Evolutionary conservation across 352 stramenopile species (phyloP), one percentile per base, ranked within the genome.

Genomic region (Aphanomyces invadans): DNA sequence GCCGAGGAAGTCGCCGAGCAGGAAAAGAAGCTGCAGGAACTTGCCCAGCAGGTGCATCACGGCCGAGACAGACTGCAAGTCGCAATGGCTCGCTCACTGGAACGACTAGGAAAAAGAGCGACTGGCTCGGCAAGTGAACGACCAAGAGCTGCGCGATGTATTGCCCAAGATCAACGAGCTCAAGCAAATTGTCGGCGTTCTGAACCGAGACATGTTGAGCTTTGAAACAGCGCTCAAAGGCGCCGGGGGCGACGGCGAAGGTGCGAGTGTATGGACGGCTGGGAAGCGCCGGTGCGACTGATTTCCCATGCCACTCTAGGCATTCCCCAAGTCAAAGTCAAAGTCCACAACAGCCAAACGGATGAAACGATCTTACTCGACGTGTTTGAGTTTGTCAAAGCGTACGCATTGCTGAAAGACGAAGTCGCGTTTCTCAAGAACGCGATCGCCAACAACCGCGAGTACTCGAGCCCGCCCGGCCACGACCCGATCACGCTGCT

Each of bases 341-440:
- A 96, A 72, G 86, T 96, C 56, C 76, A 88, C 72, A 95, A 96
- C 75, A 86, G 81, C 29, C 74, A 79, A 11, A 95, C 86, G 7
- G 86, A 96, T 63, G 86, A 95, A 71, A 90, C 82, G 17, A 96
- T 97, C 69, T 90, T 97, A 68, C 74, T 98, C 0, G 90, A 97
- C 65, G 89, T 95, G 12, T 96, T 96, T 73, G 92, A 97, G 72
- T 97, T 97, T 62, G 82, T 92, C 38, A 94, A 94, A 65, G 85
- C 85, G 9, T 83, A 94, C 65, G 81, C 85, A 9, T 57, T 94
- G 25, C 71, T 94, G 21, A 94, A 90, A 72, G 76, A 92, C 71
- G 76, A 97, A 76, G 74, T 96, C 29, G 87, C 84, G 21, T 95
- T 97, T 55, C 73, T 98, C 19, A 89, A 90, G 44, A 96, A 97